Conservation (phyloP, 176 grass and related monocot genomes). For the Bromus sterilis region DNA sequence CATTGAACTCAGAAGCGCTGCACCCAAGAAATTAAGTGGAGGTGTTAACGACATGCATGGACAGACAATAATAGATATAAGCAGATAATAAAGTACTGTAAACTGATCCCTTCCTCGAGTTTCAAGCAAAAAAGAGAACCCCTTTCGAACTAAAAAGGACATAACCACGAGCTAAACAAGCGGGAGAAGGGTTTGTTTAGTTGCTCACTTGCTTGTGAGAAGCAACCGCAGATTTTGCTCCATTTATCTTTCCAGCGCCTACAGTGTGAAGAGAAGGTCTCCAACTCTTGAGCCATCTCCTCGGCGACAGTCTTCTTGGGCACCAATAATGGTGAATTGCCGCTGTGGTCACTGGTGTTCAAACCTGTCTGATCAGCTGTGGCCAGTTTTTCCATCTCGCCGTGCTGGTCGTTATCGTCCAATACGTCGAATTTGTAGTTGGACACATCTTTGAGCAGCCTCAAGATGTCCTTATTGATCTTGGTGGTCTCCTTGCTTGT, state of each 20-base stretch:
- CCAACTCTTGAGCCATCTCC: background rate
- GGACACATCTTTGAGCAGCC: background rate
- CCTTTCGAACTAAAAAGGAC: background rate
- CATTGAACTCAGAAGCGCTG: too few species aligned
- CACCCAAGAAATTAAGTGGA: too few species aligned
- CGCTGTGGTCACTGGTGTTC: background rate
- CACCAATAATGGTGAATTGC: background rate
- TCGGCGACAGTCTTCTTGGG: background rate
- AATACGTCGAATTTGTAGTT: background rate
- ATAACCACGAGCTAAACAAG: background rate
- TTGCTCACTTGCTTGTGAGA: background rate
- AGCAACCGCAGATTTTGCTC: background rate
- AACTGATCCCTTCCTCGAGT: background rate
- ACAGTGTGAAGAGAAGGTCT: background rate
- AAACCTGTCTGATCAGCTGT: too few species aligned
- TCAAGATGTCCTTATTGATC: too few species aligned
- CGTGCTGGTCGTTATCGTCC: background rate
- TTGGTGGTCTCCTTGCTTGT: too few species aligned
- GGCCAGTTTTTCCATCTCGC: too few species aligned
- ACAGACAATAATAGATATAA: background rate
- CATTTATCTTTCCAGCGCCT: background rate
- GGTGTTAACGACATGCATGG: background rate
- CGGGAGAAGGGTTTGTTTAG: background rate
- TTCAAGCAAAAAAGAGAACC: background rate
- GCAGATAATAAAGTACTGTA: background rate